A percentile compares a stretch with the other conserved stretches of the same genome.
Evolutionary conservation across 2,329 filamentous ascomycete species (phyloP).

Genomic region (Apiospora rasikravindrae): DNA sequence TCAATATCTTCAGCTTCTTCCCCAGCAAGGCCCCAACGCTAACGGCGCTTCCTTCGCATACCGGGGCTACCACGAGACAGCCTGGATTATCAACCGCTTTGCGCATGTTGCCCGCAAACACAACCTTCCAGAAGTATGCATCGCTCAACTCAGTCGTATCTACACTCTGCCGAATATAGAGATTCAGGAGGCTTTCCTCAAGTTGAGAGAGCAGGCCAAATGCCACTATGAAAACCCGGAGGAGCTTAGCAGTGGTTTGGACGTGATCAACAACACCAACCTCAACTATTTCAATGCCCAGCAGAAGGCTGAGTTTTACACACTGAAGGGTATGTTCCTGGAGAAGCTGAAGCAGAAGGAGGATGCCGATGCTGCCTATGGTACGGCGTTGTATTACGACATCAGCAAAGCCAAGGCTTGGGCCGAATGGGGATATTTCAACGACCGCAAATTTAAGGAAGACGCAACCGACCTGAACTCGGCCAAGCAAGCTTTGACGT

Average conservation of each 20-base stretch:
- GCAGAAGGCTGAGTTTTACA: conserved; percentile 99
- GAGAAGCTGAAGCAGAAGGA: conserved; percentile 90
- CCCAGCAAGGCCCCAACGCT: conserved; percentile 78
- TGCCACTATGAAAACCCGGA: conserved; percentile 97
- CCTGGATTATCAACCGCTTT: conserved; percentile 99
- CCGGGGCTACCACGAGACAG: conserved; percentile 96
- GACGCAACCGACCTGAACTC: conserved; percentile 81
- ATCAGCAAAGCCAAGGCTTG: conserved; percentile 95
- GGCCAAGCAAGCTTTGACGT: conserved; percentile 90
- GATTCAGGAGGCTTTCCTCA: conserved; percentile 98
- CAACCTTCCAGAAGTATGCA: conserved; percentile 94
- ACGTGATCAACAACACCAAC: conserved; percentile 99
- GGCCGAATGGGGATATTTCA: conserved; percentile 99
- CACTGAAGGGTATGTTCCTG: conserved; percentile 98
- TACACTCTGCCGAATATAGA: conserved; percentile 99
- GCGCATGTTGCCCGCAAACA: conserved; percentile 98
- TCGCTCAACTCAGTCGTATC: conserved; percentile 94
- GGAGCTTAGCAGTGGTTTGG: conserved; percentile 88
- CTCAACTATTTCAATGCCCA: conserved; percentile 96
- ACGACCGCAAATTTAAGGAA: conserved; percentile 93
- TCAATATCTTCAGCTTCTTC: conserved; percentile 86
- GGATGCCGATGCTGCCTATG: conserved; percentile 92
- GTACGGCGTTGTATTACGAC: conserved; percentile 94
- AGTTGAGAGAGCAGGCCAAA: conserved; percentile 97
- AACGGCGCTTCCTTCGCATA: conserved; percentile 95